Evolutionary conservation across 352 stramenopile genomes (phyloP).

Genomic region (Blastocystis hominis): DNA sequence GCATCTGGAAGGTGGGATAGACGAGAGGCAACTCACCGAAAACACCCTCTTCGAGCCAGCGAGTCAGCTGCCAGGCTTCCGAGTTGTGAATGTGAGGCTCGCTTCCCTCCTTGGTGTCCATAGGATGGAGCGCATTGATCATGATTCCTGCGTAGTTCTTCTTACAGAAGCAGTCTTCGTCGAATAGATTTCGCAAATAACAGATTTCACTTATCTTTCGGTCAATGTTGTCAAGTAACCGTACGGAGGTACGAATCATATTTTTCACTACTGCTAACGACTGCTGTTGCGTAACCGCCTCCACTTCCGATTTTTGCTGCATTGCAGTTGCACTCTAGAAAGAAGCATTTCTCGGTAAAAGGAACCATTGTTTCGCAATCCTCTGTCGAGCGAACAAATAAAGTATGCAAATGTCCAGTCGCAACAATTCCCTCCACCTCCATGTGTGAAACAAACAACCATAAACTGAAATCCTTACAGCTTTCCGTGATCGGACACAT

Average conservation of each 20-base stretch:
- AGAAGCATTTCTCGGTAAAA: no score
- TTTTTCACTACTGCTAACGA: constrained; percentile 40
- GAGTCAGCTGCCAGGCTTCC: constrained; percentile 35
- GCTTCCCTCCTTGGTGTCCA: not conserved
- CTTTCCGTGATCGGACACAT: constrained; percentile 75
- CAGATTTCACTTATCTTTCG: constrained; percentile 43
- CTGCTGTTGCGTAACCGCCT: not conserved
- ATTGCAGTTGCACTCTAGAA: not conserved
- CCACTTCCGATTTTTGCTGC: not conserved
- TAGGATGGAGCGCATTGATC: constrained; percentile 45
- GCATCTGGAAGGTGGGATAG: not conserved
- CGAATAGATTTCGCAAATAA: constrained; percentile 46
- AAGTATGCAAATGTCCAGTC: not conserved
- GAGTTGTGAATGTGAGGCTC: constrained; percentile 3
- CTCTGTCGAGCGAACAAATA: not conserved
- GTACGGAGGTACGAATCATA: constrained; percentile 40
- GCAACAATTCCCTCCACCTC: no score
- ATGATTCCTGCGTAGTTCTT: constrained; percentile 51
- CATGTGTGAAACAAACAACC: not conserved
- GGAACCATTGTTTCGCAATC: no score
- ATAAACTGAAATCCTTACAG: no score
- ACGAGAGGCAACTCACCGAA: not conserved
- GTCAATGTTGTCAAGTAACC: not conserved
- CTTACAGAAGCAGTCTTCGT: constrained; percentile 7
- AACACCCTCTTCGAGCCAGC: constrained; percentile 34